Evolutionary conservation across 106 monocot species (phyloP).

Genomic region (Allium cepa): DNA sequence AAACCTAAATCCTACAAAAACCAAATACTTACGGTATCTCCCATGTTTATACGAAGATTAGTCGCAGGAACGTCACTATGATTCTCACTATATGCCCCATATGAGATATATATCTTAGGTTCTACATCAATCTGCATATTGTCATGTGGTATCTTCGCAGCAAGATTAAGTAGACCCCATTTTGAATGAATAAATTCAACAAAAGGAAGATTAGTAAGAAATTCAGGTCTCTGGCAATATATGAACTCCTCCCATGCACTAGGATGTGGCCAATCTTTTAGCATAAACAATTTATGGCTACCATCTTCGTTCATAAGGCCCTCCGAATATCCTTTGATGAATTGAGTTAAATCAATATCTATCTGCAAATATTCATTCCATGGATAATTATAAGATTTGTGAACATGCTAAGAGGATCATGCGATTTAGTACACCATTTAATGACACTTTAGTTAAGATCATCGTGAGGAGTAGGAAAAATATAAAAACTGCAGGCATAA

Average conservation of each 20-base stretch:
- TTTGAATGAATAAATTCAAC: constrained; percentile 87
- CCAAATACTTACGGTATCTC: constrained; percentile 59
- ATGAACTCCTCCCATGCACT: constrained; percentile 77
- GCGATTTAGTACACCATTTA: too few relatives aligned
- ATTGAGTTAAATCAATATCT: constrained; percentile 65
- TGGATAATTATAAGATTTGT: background rate
- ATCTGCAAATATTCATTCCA: constrained; percentile 38
- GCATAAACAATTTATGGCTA: constrained; percentile 40
- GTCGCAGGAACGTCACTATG: constrained; percentile 43
- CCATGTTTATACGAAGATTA: constrained; percentile 79
- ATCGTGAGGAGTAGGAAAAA: too few relatives aligned
- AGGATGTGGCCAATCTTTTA: constrained; percentile 82
- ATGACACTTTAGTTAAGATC: too few relatives aligned
- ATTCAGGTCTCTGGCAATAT: constrained; percentile 79
- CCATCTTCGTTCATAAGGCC: constrained; percentile 34
- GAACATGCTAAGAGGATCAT: background rate
- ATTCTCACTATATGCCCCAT: constrained; percentile 48
- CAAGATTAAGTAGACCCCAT: constrained; percentile 85
- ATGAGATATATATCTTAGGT: constrained; percentile 64
- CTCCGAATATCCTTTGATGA: constrained; percentile 77
- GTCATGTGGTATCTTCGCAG: constrained; percentile 78
- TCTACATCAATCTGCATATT: constrained; percentile 56
- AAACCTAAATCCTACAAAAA: too few relatives aligned
- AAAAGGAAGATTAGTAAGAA: constrained; percentile 73
- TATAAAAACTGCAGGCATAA: too few relatives aligned